phyloP scores from a whole-genome alignment of 108 stramenopile species.

The Cyclotella choctawhatcheeana region DNA sequence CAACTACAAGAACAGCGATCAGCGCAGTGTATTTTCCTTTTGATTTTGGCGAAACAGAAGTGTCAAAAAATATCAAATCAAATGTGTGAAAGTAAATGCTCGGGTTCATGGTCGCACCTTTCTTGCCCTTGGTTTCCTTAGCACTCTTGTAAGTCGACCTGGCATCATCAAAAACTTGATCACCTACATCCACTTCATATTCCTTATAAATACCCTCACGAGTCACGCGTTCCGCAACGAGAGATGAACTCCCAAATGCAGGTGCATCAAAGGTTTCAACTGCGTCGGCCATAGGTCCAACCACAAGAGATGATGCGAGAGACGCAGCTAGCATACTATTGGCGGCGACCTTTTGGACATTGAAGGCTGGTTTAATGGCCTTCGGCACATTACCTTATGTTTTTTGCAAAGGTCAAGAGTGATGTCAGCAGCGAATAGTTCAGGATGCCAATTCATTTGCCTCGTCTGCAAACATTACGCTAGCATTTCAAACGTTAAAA shows the following conservation, averaged over 20 bases:
- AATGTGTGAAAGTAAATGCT: conserved; percentile 56
- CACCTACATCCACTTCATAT: conserved; percentile 77
- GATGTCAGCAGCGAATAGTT: neutral
- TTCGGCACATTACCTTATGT: conserved; percentile 25
- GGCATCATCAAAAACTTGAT: conserved; percentile 79
- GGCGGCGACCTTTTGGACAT: conserved; percentile 29
- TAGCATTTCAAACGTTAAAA: too few species aligned
- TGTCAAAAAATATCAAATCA: neutral
- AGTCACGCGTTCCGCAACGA: conserved; percentile 73
- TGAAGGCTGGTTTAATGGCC: conserved; percentile 33
- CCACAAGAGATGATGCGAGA: conserved; percentile 38
- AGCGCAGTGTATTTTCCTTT: conserved; percentile 95
- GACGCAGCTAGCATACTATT: conserved; percentile 42
- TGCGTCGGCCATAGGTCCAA: conserved; percentile 63
- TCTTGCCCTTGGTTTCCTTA: conserved; percentile 89
- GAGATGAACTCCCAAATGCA: conserved; percentile 60
- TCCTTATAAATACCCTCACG: conserved; percentile 85
- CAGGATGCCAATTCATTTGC: too few species aligned
- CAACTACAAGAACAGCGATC: conserved; percentile 91
- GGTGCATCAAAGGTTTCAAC: conserved; percentile 50
- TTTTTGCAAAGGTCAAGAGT: neutral
- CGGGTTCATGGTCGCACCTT: too few species aligned
- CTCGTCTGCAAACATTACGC: too few species aligned
- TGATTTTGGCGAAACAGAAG: too few species aligned
- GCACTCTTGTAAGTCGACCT: conserved; percentile 87